Evolutionary conservation across 2,329 filamentous ascomycete species (phyloP), one percentile per base, ranked within the genome.

Genomic region (Trichoderma sp.): DNA sequence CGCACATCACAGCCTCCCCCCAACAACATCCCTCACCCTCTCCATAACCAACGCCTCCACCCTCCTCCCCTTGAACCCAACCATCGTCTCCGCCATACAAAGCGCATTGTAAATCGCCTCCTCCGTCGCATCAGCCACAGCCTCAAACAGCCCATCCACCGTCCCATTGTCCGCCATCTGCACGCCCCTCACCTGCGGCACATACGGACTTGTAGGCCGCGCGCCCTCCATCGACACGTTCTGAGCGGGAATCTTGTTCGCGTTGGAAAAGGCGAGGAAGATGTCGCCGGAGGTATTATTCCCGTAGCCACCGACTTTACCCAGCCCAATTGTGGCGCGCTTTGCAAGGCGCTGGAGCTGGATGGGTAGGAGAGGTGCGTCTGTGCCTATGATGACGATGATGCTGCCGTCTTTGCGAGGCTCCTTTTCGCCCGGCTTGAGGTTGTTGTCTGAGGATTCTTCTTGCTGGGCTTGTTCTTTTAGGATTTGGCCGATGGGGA

Each of bases 191-290:
- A 67, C 60, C 1, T 66, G 39, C 19, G 64, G 64, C 39, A n/a
- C 19, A 24, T 51, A 58, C 7, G 52, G 45, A 4, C 39, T 7
- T 2, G 41, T 19, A 17, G 26, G 21, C 5, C 28, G 30, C 15
- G 28, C 41, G 7, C 44, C 45, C 7, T 24, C 1, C 14, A 30
- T 15, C 3, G 67, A 63, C 1, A 74, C 45, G 7, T 72, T 67
- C 69, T 82, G 80, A 44, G 69, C 64, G 0, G 74, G 72, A 3
- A 86, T 75, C 50, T 79, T 77, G 66, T 83, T 85, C 6, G 79
- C 87, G 0, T 87, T 90, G 7, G 86, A 89, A 66, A 90, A 85
- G 4, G 88, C 87, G 2, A 90, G 77, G 71, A 90, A 89, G 66
- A 90, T 85, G 67, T 90, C 88, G 0, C 88, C 88, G 0, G 85